Evolutionary conservation across 2,329 filamentous ascomycete genomes (phyloP), one percentile per base, ranked within the genome.

Genomic region (Cadophora sp.): DNA sequence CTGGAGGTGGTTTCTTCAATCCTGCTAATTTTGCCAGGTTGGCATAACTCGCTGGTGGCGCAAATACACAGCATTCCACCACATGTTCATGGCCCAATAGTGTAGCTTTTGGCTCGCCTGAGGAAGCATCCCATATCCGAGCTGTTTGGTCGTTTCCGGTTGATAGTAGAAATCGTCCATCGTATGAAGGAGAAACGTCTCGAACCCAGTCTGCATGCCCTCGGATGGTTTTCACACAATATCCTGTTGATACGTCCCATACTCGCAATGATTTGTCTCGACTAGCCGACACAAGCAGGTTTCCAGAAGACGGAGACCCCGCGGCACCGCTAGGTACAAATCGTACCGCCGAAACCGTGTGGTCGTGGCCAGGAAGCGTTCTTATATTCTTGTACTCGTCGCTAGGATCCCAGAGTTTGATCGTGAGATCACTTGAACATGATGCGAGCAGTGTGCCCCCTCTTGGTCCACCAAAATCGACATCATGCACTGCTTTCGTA

Each of bases 321-420:
- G 91, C 91, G 20, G 91, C 91, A 24, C 92, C 92, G 8, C 90
- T 93, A 2, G 93, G 93, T 45, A 97, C 90, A 77, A 97, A 97
- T 8, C 94, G 89, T 39, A 97, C 89, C 2, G 92, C 90, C 73
- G 91, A 96, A 64, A 97, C 92, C 71, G 91, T 96, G 78, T 97
- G 95, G 74, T 97, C 94, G 79, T 97, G 94, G 6, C 95, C 94
- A 0, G 92, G 91, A 22, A 97, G 83, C 0, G 94, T 97, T 61
- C 94, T 87, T 65, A 97, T 97, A 76, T 97, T 97, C 79, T 97
- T 97, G 82, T 97, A 97, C 67, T 96, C 92, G 77, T 97, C 91
- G 51, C 89, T 87, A 1, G 95, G 94, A 73, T 97, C 93, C 94
- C 94, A 98, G 27, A 97, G 83, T 79, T 97, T 97, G 80, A 97